Evolutionary conservation across 2,329 filamentous ascomycete species (phyloP).

Genomic region (Alternaria viburni): DNA sequence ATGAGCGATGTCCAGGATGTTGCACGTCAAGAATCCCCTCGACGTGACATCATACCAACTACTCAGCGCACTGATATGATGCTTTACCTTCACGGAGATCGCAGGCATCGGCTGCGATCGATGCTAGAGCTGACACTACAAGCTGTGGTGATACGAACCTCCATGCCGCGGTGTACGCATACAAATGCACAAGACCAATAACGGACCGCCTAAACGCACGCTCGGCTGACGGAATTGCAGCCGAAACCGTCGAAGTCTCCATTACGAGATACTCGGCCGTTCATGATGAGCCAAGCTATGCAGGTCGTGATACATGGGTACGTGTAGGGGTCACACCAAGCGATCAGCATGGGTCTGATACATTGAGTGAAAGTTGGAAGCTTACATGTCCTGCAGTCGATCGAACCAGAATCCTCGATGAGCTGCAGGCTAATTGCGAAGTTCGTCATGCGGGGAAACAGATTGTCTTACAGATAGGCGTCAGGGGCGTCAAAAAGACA

Average conservation of each 20-base stretch:
- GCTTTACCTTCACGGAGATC: background rate
- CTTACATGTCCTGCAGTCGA: background rate
- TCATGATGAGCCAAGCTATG: background rate
- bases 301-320: background rate
- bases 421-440: background rate
- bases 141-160: background rate
- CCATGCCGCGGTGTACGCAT: background rate
- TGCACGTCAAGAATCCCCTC: background rate
- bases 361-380: background rate
- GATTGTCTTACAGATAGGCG: background rate
- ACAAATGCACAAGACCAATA: background rate
- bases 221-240: background rate
- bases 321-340: background rate
- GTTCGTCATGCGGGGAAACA: background rate
- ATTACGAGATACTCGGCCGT: background rate
- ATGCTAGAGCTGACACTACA: background rate
- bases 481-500: background rate
- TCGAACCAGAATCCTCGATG: background rate
- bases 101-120: background rate
- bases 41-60: background rate
- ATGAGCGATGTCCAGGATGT: background rate
- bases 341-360: background rate
- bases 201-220: background rate
- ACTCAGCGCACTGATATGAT: background rate
- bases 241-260: background rate